These are phyloP conservation scores for Emydomyces testavorans DNA, from an alignment of 2,329 filamentous ascomycete species.

Conservation along the genomic window DNA sequence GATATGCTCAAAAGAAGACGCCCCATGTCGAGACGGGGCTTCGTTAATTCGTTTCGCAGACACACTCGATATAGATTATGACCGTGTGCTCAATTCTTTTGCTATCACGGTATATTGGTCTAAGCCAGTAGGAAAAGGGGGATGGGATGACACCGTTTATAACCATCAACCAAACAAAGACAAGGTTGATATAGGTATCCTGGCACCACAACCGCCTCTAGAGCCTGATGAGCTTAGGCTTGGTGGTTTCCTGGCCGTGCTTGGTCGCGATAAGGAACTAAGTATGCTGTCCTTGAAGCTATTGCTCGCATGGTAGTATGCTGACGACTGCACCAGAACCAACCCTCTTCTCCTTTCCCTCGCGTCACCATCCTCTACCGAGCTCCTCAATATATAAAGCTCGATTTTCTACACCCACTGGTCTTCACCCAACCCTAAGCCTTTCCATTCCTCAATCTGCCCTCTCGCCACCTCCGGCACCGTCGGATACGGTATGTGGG, in stretches of 20 bases:
- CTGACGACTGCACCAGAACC: constrained; percentile 48
- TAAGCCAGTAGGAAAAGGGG: constrained; percentile 23
- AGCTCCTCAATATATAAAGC: constrained; percentile 47
- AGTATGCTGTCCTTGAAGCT: constrained; percentile 54
- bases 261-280: constrained; percentile 62
- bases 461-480: constrained; percentile 38
- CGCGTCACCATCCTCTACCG: constrained; percentile 56
- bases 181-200: constrained; percentile 68
- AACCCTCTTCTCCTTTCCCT: constrained; percentile 71
- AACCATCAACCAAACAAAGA: constrained; percentile 24
- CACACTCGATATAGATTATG: constrained; percentile 66
- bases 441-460: constrained; percentile 48
- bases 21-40: constrained; percentile 42
- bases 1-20: constrained; percentile 41
- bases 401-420: constrained; percentile 57
- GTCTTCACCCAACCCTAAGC: constrained; percentile 71
- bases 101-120: constrained; percentile 55
- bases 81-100: constrained; percentile 54
- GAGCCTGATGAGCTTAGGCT: constrained; percentile 66
- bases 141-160: constrained; percentile 40
- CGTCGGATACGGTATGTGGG: constrained; percentile 48
- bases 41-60: constrained; percentile 43
- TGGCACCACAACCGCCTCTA: constrained; percentile 48
- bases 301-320: constrained; percentile 61
- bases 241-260: constrained; percentile 63